phyloP scores from a whole-genome alignment of 352 stramenopile genomes.

The Pilasporangium apinafurcum region DNA sequence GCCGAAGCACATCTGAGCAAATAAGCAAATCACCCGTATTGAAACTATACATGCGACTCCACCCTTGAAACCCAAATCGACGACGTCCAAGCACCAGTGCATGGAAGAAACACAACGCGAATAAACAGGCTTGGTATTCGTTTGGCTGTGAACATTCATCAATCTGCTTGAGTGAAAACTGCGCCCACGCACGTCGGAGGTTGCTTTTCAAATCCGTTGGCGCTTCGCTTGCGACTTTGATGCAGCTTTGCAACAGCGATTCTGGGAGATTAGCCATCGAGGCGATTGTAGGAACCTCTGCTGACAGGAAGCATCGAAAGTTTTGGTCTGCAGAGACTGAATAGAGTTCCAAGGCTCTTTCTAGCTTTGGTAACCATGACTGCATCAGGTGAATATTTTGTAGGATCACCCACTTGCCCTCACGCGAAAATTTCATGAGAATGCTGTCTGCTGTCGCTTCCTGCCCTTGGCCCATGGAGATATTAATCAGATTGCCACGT shows the following conservation, averaged over 20 bases:
- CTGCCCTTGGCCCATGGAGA: conserved; percentile 89
- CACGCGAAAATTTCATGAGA: conserved; percentile 60
- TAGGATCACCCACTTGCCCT: conserved; percentile 87
- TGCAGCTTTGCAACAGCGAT: conserved; percentile 78
- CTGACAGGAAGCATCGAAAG: conserved; percentile 94
- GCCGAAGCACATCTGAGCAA: conserved; percentile 72
- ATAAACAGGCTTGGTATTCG: conserved; percentile 91
- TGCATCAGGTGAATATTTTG: conserved; percentile 93
- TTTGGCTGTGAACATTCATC: conserved; percentile 58
- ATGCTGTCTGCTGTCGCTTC: conserved; percentile 65
- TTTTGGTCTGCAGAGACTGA: conserved; percentile 84
- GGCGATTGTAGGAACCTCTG: conserved; percentile 78
- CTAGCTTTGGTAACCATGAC: conserved; percentile 82
- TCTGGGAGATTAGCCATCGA: conserved; percentile 88
- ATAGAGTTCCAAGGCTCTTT: conserved; percentile 69
- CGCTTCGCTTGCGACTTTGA: conserved; percentile 84
- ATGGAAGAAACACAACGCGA: conserved; percentile 94
- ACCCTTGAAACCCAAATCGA: conserved; percentile 90
- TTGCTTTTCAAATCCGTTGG: conserved; percentile 82
- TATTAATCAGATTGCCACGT: conserved; percentile 66
- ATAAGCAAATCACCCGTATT: conserved; percentile 94
- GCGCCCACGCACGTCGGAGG: conserved; percentile 65
- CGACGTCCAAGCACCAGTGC: conserved; percentile 86
- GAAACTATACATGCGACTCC: conserved; percentile 91
- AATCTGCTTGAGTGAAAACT: conserved; percentile 77